Base-by-base conservation (phyloP, 2,329 filamentous ascomycete species). In the Plectosphaerella sp. region DNA sequence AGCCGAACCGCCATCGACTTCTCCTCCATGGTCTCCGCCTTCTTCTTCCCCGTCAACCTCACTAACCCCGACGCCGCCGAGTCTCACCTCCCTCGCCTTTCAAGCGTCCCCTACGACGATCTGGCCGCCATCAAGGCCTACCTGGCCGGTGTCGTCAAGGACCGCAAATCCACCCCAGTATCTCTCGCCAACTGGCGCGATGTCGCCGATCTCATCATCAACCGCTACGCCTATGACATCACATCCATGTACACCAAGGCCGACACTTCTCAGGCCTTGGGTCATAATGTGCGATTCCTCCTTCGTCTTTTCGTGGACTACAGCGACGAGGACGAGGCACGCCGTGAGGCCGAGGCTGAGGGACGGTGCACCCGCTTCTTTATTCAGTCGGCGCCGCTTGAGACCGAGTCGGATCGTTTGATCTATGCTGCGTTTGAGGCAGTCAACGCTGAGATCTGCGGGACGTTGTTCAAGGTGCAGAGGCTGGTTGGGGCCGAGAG, bases 201-300 rank as follows among this genome's bases (percentile, higher is more conserved):
- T 0, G 70, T 84, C 2, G 73, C 77, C 0, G 85, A 88, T 58
- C 74, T 84, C 72, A 68, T 88, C 5, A 73, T 87, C 2, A 64
- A 69, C 11, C 75, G 84, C 9, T 88, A 86, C 59, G 74, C 77
- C 5, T 65, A 76, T 36, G 70, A 78, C 16, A 66, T 88, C n/a
- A 54, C 54, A 16, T 58, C 67, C 24, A 64, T 75, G 50, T 61
- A 59, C 37, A 52, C 36, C 58, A 62, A 33, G 1, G 48, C 61
- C 1, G 50, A 60, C 5, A n/a, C 57, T 0, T 51, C 24, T n/a
- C 9, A 20, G 33, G 1, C 42, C 68, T 10, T 54, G 53, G 9
- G 50, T 7, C 28, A 54, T 4, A 59, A 65, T 50, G 25, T 72
- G 6, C 64, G 62, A 46, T 58, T 62, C 25, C 59, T 75, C 3